Conservation (phyloP, 148 eudicot genomes). For the Dianthus caryophyllus region DNA sequence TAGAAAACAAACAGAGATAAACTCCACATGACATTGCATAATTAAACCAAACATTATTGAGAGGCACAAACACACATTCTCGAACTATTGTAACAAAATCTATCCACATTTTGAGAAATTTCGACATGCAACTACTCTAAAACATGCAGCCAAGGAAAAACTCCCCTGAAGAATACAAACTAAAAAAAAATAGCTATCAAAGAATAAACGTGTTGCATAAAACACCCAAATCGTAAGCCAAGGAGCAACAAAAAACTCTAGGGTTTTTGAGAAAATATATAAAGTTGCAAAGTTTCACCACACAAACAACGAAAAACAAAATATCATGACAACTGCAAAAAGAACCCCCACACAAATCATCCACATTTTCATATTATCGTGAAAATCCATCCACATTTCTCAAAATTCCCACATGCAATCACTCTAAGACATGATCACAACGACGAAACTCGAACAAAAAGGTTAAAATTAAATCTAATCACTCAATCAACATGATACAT, state of each 20-base stretch:
- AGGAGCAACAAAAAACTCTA: too few species aligned
- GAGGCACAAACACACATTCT: background rate
- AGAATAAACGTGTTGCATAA: background rate
- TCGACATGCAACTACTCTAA: conserved; percentile 23
- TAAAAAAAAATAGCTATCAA: background rate
- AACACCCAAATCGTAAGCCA: conserved; percentile 7
- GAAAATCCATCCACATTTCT: background rate
- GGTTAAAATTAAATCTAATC: background rate
- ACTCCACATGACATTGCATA: background rate
- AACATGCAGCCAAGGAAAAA: background rate
- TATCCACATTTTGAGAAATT: conserved; percentile 11
- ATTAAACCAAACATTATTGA: background rate
- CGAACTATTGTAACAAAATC: background rate
- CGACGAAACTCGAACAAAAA: background rate
- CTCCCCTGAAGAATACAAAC: too few species aligned
- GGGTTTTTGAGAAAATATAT: background rate
- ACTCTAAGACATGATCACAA: background rate
- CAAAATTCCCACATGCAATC: conserved; percentile 1
- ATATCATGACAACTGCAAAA: too few species aligned
- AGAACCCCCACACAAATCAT: too few species aligned
- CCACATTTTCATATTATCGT: background rate
- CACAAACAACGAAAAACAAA: too few species aligned
- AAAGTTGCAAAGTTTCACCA: too few species aligned
- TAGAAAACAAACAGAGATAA: background rate
- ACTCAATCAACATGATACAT: background rate